Evolutionary conservation across 331 rosid genomes (phyloP).

Genomic region (Pyrus hybrid): DNA sequence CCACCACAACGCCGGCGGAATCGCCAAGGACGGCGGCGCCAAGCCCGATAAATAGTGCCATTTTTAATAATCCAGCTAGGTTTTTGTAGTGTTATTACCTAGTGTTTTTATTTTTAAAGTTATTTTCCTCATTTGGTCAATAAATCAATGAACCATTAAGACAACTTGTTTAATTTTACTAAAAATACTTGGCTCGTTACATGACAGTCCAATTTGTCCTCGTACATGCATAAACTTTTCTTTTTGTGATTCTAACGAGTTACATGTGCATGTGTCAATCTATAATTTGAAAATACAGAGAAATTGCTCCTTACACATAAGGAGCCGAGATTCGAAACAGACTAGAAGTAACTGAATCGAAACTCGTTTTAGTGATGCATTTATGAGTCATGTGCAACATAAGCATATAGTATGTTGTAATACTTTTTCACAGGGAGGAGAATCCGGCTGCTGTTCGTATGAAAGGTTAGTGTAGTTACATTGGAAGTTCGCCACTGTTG

Average conservation of each 20-base stretch:
- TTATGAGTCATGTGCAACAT: background rate
- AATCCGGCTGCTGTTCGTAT: too few species aligned
- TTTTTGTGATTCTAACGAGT: too few species aligned
- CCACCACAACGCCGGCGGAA: background rate
- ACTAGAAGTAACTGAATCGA: background rate
- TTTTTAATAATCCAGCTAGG: background rate
- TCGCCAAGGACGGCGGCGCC: background rate
- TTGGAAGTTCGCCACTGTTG: conserved; percentile 65
- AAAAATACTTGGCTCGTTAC: too few species aligned
- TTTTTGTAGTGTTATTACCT: background rate
- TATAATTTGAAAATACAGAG: background rate
- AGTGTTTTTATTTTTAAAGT: too few species aligned
- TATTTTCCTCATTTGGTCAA: background rate
- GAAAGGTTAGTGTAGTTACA: conserved; percentile 11
- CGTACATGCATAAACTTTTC: too few species aligned
- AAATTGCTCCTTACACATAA: background rate
- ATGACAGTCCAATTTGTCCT: too few species aligned
- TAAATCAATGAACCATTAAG: background rate
- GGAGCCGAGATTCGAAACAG: background rate
- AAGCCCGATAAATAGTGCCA: background rate
- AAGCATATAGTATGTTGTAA: background rate
- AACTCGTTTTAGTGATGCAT: background rate
- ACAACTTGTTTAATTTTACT: background rate
- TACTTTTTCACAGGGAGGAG: background rate
- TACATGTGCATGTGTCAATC: background rate